Evolutionary conservation across 805 yeast species (phyloP), one percentile per base, ranked within the genome.

Genomic region (Saccharomyces eubayanus): DNA sequence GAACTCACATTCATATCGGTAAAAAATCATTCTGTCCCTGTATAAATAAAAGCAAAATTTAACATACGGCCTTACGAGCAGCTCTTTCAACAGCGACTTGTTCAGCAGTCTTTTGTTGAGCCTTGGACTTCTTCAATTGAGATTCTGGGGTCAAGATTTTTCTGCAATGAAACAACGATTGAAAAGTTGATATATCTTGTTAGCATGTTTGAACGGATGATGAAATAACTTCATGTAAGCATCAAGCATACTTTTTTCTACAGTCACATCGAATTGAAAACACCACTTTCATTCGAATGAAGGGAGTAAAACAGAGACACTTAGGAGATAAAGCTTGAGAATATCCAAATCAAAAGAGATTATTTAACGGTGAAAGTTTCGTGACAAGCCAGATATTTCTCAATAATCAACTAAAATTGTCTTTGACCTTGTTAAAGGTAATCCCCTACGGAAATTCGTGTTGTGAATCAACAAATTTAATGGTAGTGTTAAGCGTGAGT

Each of bases 21-120:
- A 43, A 11, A 16, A 31, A 46, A 24, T 4, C 8, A 24, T 10
- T 31, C 9, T 8, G 46, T 28, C 31, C 16, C 31, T 47, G 46
- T 21, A 48, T 48, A 41, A 43, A 28, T 11, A 45, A n/a, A 27
- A 41, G 48, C 10, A 43, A 49, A 59, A 74, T 46, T 46, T 31
- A 63, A 87, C 96, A 76, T 86, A 87, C 96, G 71, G 82, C 83
- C 77, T 82, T 80, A 76, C 89, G 81, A 64, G 84, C 86, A 72
- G 76, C 79, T 78, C 82, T 85, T 72, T 82, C 91, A 71, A 89
- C 90, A 73, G 88, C 84, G 70, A 85, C 81, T 75, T 83, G 81
- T 72, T 83, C 87, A 65, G 84, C 80, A 69, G 82, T 77, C 82
- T 86, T 85, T 72, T 84, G 83, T 74, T 82, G 80, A 75, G 86